phyloP scores from a whole-genome alignment of 2,329 filamentous ascomycete genomes.

The Huntiella decipiens region DNA sequence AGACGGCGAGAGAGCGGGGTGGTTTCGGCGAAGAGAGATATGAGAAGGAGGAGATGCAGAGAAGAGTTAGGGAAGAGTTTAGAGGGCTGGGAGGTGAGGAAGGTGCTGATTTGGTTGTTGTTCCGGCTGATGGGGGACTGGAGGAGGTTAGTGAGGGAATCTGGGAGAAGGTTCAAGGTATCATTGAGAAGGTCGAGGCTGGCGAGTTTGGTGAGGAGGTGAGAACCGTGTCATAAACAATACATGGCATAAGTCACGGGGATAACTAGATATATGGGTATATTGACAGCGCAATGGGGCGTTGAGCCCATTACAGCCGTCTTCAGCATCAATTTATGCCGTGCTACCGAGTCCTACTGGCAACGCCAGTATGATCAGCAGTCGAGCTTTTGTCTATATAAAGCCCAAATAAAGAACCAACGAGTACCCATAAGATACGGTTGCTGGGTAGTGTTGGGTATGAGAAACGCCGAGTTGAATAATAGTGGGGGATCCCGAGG shows the following conservation, averaged over 20 bases:
- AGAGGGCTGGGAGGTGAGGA: constrained; percentile 9
- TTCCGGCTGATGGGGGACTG: constrained; percentile 33
- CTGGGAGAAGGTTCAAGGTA: constrained; percentile 30
- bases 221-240: neutral
- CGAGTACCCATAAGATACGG: no score
- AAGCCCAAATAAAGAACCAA: neutral
- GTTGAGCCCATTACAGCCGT: constrained; percentile 16
- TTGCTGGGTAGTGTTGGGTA: neutral
- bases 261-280: no score
- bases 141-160: constrained; percentile 38
- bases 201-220: constrained; percentile 16
- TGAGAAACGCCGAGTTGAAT: constrained; percentile 4
- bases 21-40: constrained; percentile 82
- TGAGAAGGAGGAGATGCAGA: constrained; percentile 69
- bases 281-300: constrained; percentile 11
- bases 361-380: no score
- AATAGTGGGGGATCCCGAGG: constrained; percentile 1
- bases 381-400: neutral
- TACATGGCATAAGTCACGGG: neutral
- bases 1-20: constrained; percentile 54
- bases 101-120: constrained; percentile 30
- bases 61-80: constrained; percentile 58
- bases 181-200: constrained; percentile 29
- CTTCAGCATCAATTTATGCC: no score
- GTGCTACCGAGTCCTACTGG: no score